Evolutionary conservation across 371 early-diverging fungal species (phyloP), one percentile per base, ranked within the genome.

Genomic region (Apophysomyces variabilis): DNA sequence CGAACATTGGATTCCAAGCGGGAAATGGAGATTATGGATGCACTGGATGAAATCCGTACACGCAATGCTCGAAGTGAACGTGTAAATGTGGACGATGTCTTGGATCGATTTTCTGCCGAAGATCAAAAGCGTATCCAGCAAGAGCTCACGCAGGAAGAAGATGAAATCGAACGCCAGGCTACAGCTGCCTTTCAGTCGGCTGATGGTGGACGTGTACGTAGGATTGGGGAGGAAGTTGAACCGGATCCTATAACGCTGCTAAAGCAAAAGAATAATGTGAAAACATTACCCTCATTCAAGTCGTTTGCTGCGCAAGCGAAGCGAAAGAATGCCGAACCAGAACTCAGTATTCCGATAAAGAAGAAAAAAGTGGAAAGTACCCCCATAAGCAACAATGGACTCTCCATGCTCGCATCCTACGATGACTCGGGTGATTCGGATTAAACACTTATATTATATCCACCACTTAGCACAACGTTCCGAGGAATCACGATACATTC

Each of bases 11-110:
- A 97, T 58, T 92, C 94, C 1, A 95, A 96, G 61, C 76, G 96
- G 26, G 99, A 99, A 64, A 94, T 99, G 96, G 98, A 98, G 60
- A 93, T 96, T 57, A 76, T 98, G 76, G 98, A 99, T 70, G 95
- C 95, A 0, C 66, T 99, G 63, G 98, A 98, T 66, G 98, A 98
- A 76, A 91, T 99, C 38, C 85, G 95, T 7, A 89, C 95, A 38
- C 75, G 88, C 62, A 98, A 97, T 71, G 96, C 97, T 1, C 69
- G 83, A 21, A 87, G 80, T 36, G 97, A 97, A 71, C 81, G 95
- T 5, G 81, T 94, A 12, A 87, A 87, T 63, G 82, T 86, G 0
- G 90, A 90, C 38, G 84, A 73, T 8, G 69, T 92, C 7, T 68
- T 91, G 36, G 85, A 85, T 47, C 72, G 81, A 38, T 74, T 92